A percentile compares a stretch with the other conserved stretches of the same genome.
Conservation (phyloP, 768 basidiomycete species). For the Podaxis mareebaensis region DNA sequence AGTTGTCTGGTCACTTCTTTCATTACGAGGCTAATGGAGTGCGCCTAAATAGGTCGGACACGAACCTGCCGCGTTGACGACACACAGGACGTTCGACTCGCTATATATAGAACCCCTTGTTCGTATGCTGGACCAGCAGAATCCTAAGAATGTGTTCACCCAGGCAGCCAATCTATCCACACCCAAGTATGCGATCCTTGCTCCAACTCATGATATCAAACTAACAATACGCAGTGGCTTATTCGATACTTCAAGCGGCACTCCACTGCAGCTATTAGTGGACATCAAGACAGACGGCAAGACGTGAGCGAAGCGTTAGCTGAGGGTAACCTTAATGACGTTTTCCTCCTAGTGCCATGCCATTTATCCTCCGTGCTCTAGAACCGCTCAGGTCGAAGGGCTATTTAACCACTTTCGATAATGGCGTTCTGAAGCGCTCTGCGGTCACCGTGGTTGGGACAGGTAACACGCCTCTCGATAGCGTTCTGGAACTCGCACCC, state of each 20-base stretch:
- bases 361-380: constrained; percentile 43
- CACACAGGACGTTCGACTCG: constrained; percentile 45
- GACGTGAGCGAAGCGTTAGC: constrained; percentile 30
- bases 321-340: not conserved
- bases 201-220: not conserved
- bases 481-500: constrained; percentile 42
- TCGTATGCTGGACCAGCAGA: constrained; percentile 39
- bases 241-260: constrained; percentile 44
- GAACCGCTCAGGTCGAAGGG: constrained; percentile 44
- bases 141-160: constrained; percentile 43
- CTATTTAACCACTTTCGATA: constrained; percentile 46
- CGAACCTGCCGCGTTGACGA: constrained; percentile 41
- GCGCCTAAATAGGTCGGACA: constrained; percentile 41
- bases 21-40: not conserved
- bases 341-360: constrained; percentile 35
- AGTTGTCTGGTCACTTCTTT: constrained; percentile 16
- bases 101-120: constrained; percentile 49
- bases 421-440: constrained; percentile 36
- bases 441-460: constrained; percentile 49
- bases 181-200: constrained; percentile 36
- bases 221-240: constrained; percentile 39
- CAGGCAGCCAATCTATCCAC: constrained; percentile 32
- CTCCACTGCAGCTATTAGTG: constrained; percentile 47
- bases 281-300: constrained; percentile 54
- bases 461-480: constrained; percentile 51